These are phyloP conservation scores for Monilinia polystroma DNA, from an alignment of 2,329 filamentous ascomycete genomes.

Conservation along the genomic window DNA sequence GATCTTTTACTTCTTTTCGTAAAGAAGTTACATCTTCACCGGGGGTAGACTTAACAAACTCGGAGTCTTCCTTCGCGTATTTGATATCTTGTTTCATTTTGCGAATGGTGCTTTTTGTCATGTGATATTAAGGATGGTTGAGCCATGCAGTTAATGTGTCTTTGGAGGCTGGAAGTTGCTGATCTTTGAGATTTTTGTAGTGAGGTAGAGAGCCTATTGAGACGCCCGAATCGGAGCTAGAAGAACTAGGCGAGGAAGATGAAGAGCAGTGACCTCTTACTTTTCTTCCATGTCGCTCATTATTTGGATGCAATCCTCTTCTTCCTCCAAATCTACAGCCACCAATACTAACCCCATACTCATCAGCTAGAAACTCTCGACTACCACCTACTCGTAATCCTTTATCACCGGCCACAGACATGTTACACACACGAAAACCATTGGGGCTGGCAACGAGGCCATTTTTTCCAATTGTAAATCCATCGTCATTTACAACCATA, in stretches of 20 bases:
- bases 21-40: slow-evolving; percentile 43
- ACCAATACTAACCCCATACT: slow-evolving; percentile 29
- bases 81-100: slow-evolving; percentile 48
- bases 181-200: slow-evolving; percentile 50
- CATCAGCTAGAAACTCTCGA: slow-evolving; percentile 31
- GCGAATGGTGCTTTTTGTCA: slow-evolving; percentile 49
- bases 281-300: slow-evolving; percentile 19
- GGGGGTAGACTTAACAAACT: neutral
- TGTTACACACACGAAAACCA: slow-evolving; percentile 33
- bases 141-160: slow-evolving; percentile 51
- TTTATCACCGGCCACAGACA: slow-evolving; percentile 42
- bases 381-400: slow-evolving; percentile 42
- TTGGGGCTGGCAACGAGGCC: slow-evolving; percentile 33
- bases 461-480: slow-evolving; percentile 23
- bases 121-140: slow-evolving; percentile 49
- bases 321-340: slow-evolving; percentile 28
- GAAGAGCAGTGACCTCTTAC: slow-evolving; percentile 27
- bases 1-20: slow-evolving; percentile 47
- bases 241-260: slow-evolving; percentile 42
- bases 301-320: slow-evolving; percentile 4
- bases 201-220: slow-evolving; percentile 56
- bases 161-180: slow-evolving; percentile 50
- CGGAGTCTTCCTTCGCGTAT: slow-evolving; percentile 38
- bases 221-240: slow-evolving; percentile 38
- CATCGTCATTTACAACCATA: slow-evolving; percentile 25